These are phyloP conservation scores for Ceratocystis huliohia DNA, from an alignment of 2,329 filamentous ascomycete species.

Conservation along the genomic window DNA sequence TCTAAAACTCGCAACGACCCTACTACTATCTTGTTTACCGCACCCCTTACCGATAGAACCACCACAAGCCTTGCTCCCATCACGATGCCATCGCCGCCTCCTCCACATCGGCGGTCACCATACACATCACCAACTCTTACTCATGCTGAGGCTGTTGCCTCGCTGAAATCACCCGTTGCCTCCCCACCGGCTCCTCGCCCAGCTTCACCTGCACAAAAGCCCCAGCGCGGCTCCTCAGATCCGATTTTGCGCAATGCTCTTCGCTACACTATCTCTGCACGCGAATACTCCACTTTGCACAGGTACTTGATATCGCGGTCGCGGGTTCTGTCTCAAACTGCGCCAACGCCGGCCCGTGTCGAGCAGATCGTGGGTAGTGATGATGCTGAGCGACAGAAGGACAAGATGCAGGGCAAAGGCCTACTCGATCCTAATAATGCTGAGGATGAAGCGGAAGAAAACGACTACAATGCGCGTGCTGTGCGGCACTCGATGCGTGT, in stretches of 20 bases:
- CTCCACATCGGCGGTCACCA: slow-evolving; percentile 8
- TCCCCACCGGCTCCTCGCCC: slow-evolving; percentile 11
- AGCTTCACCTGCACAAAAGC: slow-evolving; percentile 2
- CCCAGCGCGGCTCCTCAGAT: slow-evolving; percentile 32
- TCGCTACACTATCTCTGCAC: slow-evolving; percentile 71
- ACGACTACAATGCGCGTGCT: slow-evolving; percentile 58
- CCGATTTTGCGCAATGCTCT: slow-evolving; percentile 73
- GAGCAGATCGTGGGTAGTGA: slow-evolving; percentile 28
- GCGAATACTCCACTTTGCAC: slow-evolving; percentile 76
- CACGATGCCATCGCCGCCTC: slow-evolving; percentile 11
- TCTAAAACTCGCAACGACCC: neutral
- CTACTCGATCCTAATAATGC: slow-evolving; percentile 26
- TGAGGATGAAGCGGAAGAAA: slow-evolving; percentile 29
- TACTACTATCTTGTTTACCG: neutral
- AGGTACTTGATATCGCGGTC: slow-evolving; percentile 69
- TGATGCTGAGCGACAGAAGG: slow-evolving; percentile 1
- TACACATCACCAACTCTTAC: slow-evolving; percentile 10
- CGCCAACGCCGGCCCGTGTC: slow-evolving; percentile 44
- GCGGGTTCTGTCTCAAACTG: slow-evolving; percentile 40
- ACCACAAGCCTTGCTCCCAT: neutral
- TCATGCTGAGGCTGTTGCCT: slow-evolving; percentile 13
- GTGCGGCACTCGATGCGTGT: slow-evolving; percentile 41
- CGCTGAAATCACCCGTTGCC: neutral
- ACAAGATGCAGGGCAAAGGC: slow-evolving; percentile 9
- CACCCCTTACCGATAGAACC: neutral